Conservation (phyloP, 2,329 filamentous ascomycete genomes). For the Epichloe gansuensis region DNA sequence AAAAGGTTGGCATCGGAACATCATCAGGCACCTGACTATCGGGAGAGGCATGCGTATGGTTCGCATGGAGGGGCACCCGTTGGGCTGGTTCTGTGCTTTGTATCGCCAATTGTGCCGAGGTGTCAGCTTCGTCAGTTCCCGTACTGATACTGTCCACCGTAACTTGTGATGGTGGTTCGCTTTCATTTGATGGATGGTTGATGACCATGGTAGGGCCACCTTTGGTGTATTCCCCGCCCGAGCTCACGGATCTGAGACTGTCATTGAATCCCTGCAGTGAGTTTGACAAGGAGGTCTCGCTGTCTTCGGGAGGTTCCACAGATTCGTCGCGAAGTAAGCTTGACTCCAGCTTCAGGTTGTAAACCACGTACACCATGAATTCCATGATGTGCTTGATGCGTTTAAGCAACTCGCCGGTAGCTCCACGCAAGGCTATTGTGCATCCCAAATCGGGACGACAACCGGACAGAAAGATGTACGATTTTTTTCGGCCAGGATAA, state of each 20-base stretch:
- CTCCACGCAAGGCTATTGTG: constrained; percentile 83
- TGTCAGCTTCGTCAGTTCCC: constrained; percentile 17
- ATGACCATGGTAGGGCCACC: constrained; percentile 19
- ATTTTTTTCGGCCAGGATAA: constrained; percentile 67
- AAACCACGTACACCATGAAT: constrained; percentile 98
- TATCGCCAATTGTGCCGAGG: constrained; percentile 13
- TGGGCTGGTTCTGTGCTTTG: constrained; percentile 15
- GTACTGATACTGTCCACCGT: constrained; percentile 18
- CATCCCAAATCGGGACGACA: constrained; percentile 84
- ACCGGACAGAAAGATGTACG: constrained; percentile 88
- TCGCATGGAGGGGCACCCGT: constrained; percentile 27
- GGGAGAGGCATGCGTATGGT: constrained; percentile 29
- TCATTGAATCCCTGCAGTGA: constrained; percentile 28
- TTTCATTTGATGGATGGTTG: constrained; percentile 24
- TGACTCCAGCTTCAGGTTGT: constrained; percentile 92
- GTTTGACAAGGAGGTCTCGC: constrained; percentile 30
- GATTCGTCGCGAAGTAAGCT: constrained; percentile 89
- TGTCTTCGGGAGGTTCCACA: constrained; percentile 60
- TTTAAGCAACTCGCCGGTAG: constrained; percentile 54
- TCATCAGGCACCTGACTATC: constrained; percentile 58
- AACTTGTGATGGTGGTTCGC: constrained; percentile 23
- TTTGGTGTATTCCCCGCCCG: constrained; percentile 17
- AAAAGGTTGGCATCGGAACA: constrained; percentile 77
- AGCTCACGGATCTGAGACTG: constrained; percentile 23
- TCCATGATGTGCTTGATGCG: constrained; percentile 89